Base-by-base conservation (phyloP, 2,329 filamentous ascomycete genomes). In the Neonectria punicea region DNA sequence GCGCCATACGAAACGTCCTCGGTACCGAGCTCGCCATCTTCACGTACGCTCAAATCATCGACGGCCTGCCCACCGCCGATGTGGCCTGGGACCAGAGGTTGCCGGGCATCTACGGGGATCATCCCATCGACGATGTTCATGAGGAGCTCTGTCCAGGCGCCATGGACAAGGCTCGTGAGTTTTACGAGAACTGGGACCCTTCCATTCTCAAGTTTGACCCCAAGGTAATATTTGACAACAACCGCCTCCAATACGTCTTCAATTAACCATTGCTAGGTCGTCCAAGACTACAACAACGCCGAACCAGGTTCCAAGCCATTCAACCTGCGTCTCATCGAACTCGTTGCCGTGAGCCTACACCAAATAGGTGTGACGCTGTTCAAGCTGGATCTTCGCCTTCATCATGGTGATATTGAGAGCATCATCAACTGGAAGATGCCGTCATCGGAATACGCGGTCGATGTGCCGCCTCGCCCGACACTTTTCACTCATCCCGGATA, bases 41-140 rank as follows among this genome's bases (percentile, higher is more conserved):
- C 7, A 71, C 70, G 0, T 71, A 68, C 13, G 65, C 68, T 0
- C 68, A 72, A 8, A 66, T 73, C 5, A 67, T 70, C 3, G 64
- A 73, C 20, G 70, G 68, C 1, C 61, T 68, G 0, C 70, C 70
- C 0, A 59, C 49, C 8, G 63, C 43, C 0, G 66, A 69, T 11
- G 61, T 67, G 32, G 39, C 58, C 0, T 70, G 56, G 34, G 63
- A 68, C 5, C 66, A 58, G 3, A 63, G 69, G 16, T 39, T 62
- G 9, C 49, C 59, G 0, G 55, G 63, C 16, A 39, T 70, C 2
- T 65, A 60, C 16, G 68, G 68, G 7, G 63, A 70, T 0, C 68
- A 70, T 32, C 43, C 49, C 4, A 69, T 70, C 18, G 58, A 70
- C 14, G 32, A 25, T 4, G 62, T 59, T 0, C 67, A 70, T 28